Percentiles rank a stretch among this genome's conserved stretches.
Evolutionary conservation across 768 basidiomycete species (phyloP).

Genomic region (Boletus rufocinnamomeus): DNA sequence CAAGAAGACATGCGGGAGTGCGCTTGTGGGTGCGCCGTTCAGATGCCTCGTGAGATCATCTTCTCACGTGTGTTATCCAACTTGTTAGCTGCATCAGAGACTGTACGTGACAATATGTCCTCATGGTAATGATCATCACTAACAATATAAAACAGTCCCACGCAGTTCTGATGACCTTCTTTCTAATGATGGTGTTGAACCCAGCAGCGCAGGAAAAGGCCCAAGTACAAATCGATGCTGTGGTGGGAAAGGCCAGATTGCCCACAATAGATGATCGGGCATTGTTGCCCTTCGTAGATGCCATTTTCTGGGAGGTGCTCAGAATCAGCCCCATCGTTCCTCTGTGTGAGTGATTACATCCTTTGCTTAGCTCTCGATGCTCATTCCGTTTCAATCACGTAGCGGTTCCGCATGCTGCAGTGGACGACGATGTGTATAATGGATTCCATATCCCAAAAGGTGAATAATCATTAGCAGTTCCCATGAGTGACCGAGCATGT

Average conservation of each 20-base stretch:
- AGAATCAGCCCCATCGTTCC: slow-evolving; percentile 1
- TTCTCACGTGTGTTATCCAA: neutral
- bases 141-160: neutral
- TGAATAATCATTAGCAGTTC: no score
- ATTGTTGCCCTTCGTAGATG: slow-evolving; percentile 9
- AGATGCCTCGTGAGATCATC: neutral
- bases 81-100: slow-evolving; percentile 10
- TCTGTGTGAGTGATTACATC: slow-evolving; percentile 1
- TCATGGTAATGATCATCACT: neutral
- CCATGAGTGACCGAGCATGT: no score
- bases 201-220: neutral
- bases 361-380: neutral
- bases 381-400: no score
- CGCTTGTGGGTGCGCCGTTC: slow-evolving; percentile 3
- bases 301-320: slow-evolving; percentile 6
- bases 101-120: neutral
- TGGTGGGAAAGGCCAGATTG: slow-evolving; percentile 7
- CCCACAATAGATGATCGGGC: slow-evolving; percentile 8
- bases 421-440: slow-evolving; percentile 42
- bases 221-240: slow-evolving; percentile 9
- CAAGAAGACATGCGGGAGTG: slow-evolving; percentile 3
- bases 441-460: slow-evolving; percentile 15
- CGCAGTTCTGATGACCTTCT: slow-evolving; percentile 7
- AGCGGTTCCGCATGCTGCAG: slow-evolving; percentile 32
- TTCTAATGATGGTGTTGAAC: slow-evolving; percentile 14